phyloP scores from a whole-genome alignment of 1,284 basidiomycete species.

The Schizophyllum commune region DNA sequence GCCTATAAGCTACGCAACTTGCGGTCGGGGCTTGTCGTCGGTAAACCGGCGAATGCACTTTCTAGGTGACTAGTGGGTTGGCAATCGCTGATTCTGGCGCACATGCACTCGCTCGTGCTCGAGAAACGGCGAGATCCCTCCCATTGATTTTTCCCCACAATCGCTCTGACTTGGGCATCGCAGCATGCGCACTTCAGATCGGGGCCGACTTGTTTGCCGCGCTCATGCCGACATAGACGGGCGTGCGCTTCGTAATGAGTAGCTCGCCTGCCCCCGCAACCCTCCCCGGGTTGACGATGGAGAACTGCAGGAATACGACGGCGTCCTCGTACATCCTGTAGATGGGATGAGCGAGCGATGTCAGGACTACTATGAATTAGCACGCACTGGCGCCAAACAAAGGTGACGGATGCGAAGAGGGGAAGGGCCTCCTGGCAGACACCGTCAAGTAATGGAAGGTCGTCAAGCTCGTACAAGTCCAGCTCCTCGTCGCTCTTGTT shows the following conservation, averaged over 20 bases:
- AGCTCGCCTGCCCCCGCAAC: conserved; percentile 10
- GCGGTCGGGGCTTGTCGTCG: too few relatives aligned
- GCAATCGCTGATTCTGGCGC: too few relatives aligned
- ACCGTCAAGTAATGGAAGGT: conserved; percentile 22
- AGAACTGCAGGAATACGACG: conserved; percentile 16
- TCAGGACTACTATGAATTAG: background rate
- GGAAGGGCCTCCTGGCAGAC: conserved; percentile 23
- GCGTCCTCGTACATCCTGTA: conserved; percentile 16
- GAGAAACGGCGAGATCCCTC: too few relatives aligned
- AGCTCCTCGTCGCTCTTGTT: conserved; percentile 15
- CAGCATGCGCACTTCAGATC: conserved; percentile 8
- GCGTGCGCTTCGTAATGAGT: conserved; percentile 19
- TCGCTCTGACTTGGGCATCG: conserved; percentile 8
- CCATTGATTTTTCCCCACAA: conserved; percentile 10
- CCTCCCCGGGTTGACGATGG: conserved; percentile 12
- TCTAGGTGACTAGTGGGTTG: too few relatives aligned
- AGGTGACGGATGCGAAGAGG: conserved; percentile 14
- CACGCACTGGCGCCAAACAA: conserved; percentile 16
- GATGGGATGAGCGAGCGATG: background rate
- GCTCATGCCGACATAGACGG: conserved; percentile 16
- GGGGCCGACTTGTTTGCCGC: conserved; percentile 16
- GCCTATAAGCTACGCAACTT: too few relatives aligned
- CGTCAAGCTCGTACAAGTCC: conserved; percentile 18
- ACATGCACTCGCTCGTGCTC: too few relatives aligned
- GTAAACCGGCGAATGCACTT: too few relatives aligned